phyloP scores from a whole-genome alignment of 1,139 yeast genomes.

The Debaryomyces udenii region DNA sequence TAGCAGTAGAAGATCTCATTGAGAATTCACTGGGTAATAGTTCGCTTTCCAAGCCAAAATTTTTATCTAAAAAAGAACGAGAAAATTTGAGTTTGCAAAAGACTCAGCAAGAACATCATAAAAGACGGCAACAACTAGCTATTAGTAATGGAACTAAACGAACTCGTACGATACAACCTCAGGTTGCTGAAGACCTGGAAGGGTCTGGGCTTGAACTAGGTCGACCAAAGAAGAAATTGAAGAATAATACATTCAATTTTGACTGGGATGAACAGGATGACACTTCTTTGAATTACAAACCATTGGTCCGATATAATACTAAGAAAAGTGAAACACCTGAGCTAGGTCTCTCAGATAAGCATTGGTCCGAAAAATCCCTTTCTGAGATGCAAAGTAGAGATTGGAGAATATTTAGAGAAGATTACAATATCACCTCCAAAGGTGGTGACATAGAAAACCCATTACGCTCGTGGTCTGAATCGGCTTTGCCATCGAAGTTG shows the following conservation, averaged over 20 bases:
- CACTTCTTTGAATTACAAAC: conserved; percentile 50
- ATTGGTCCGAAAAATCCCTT: conserved; percentile 73
- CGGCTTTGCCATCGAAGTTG: conserved; percentile 49
- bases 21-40: conserved; percentile 21
- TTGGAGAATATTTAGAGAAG: conserved; percentile 88
- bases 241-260: conserved; percentile 55
- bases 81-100: conserved; percentile 32
- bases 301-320: conserved; percentile 34
- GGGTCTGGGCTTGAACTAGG: conserved; percentile 6
- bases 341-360: conserved; percentile 35
- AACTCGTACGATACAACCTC: conserved; percentile 8
- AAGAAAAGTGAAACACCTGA: conserved; percentile 17
- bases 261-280: conserved; percentile 75
- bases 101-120: conserved; percentile 21
- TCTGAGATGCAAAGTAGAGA: conserved; percentile 76
- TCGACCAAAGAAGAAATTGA: conserved; percentile 15
- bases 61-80: conserved; percentile 53
- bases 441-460: conserved; percentile 62
- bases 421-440: conserved; percentile 64
- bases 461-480: conserved; percentile 72
- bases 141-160: conserved; percentile 7
- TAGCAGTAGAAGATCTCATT: conserved; percentile 50
- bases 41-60: conserved; percentile 37
- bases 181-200: conserved; percentile 12
- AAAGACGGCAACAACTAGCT: conserved; percentile 13